A percentile compares a stretch with the other conserved stretches of the same genome.
Evolutionary conservation across 1,139 yeast genomes (phyloP).

Genomic region (Fermentozyma sake): DNA sequence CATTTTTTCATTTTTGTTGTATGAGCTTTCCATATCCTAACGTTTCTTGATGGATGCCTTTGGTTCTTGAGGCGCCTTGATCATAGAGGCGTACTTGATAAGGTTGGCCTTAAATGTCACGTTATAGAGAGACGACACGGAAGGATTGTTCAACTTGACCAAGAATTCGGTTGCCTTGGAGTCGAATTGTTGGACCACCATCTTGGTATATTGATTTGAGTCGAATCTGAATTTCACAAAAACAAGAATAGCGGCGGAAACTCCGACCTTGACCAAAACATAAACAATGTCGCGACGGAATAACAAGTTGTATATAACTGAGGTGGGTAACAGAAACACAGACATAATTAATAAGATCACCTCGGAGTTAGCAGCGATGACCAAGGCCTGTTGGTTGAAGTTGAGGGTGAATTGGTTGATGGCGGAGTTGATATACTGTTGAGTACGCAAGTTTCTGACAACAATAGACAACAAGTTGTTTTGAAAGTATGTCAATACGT

Average conservation of each 20-base stretch:
- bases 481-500: conserved; percentile 48
- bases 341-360: conserved; percentile 25
- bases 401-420: conserved; percentile 34
- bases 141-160: conserved; percentile 14
- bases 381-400: conserved; percentile 43
- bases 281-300: conserved; percentile 13
- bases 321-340: conserved; percentile 19
- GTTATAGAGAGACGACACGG: conserved; percentile 6
- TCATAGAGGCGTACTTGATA: conserved; percentile 6
- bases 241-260: conserved; percentile 27
- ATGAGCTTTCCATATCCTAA: not conserved
- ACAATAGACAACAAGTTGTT: conserved; percentile 12
- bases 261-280: conserved; percentile 15
- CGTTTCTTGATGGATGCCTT: conserved; percentile 2
- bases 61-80: conserved; percentile 8
- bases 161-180: conserved; percentile 23
- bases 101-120: conserved; percentile 6
- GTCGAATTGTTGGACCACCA: conserved; percentile 39
- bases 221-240: conserved; percentile 46
- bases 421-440: conserved; percentile 12
- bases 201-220: conserved; percentile 37
- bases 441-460: conserved; percentile 9
- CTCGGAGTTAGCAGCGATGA: conserved; percentile 46
- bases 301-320: conserved; percentile 13
- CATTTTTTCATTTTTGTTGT: not conserved